phyloP scores from a whole-genome alignment of 805 yeast species.

The Debaryomyces prosopidis region DNA sequence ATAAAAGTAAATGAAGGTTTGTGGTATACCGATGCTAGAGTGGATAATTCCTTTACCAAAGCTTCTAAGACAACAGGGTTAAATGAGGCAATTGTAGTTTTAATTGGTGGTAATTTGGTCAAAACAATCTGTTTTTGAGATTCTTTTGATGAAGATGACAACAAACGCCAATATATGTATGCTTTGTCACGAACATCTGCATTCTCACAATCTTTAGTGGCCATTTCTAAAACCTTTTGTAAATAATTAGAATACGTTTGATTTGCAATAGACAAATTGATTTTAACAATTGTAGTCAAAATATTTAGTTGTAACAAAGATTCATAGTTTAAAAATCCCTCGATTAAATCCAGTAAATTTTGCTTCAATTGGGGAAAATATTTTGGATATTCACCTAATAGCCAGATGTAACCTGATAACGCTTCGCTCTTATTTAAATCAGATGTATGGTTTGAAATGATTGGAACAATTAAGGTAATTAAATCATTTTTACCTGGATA shows the following conservation, averaged over 20 bases:
- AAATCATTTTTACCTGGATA: slow-evolving; percentile 54
- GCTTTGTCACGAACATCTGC: slow-evolving; percentile 83
- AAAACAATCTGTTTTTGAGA: slow-evolving; percentile 55
- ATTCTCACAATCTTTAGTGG: slow-evolving; percentile 66
- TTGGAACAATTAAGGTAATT: slow-evolving; percentile 54
- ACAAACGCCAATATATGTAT: slow-evolving; percentile 74
- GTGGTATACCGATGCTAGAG: slow-evolving; percentile 86
- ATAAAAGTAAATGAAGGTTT: slow-evolving; percentile 72
- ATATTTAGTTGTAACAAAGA: slow-evolving; percentile 59
- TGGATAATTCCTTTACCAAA: slow-evolving; percentile 73
- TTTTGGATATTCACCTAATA: slow-evolving; percentile 68
- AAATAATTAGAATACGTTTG: slow-evolving; percentile 39
- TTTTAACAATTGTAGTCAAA: slow-evolving; percentile 62
- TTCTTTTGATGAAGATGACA: slow-evolving; percentile 47
- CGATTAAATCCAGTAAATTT: slow-evolving; percentile 47
- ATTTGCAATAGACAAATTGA: slow-evolving; percentile 29
- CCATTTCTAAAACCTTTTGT: slow-evolving; percentile 59
- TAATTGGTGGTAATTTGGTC: slow-evolving; percentile 67
- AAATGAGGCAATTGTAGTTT: slow-evolving; percentile 69
- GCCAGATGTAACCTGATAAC: slow-evolving; percentile 63
- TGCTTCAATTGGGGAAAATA: slow-evolving; percentile 55
- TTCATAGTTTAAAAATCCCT: slow-evolving; percentile 58
- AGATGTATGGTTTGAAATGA: slow-evolving; percentile 49
- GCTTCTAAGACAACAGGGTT: slow-evolving; percentile 68
- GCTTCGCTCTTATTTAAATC: slow-evolving; percentile 51